Conservation (phyloP, 2,329 filamentous ascomycete genomes). For the Tolypocladium ophioglossoides region DNA sequence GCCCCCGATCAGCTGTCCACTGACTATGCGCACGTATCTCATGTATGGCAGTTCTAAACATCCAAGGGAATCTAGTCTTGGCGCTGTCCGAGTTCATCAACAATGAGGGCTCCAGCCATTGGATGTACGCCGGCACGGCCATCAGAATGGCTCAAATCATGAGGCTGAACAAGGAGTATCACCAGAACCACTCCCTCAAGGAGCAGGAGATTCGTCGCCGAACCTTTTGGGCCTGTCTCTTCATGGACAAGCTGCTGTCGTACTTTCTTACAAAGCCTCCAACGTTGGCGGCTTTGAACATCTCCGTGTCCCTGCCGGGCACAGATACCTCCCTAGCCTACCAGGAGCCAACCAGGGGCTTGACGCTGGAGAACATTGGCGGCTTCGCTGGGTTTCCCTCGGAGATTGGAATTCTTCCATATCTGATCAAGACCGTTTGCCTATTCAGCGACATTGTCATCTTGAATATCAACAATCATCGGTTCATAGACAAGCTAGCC, state of each 20-base stretch:
- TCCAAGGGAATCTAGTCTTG: constrained; percentile 10
- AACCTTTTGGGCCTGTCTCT: constrained; percentile 16
- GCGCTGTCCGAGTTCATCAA: constrained; percentile 1
- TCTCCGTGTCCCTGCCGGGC: neutral
- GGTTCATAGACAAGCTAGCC: constrained; percentile 3
- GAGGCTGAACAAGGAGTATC: constrained; percentile 13
- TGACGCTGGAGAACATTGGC: neutral
- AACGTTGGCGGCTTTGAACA: neutral
- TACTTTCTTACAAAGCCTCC: constrained; percentile 1
- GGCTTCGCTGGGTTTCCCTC: constrained; percentile 4
- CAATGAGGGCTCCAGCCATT: constrained; percentile 11
- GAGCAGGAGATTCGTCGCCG: constrained; percentile 14
- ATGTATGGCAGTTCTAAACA: constrained; percentile 5
- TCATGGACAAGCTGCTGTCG: constrained; percentile 3
- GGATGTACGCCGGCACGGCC: constrained; percentile 11
- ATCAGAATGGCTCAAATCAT: constrained; percentile 15
- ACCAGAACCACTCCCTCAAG: constrained; percentile 9
- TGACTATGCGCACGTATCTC: neutral
- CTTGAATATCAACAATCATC: constrained; percentile 4
- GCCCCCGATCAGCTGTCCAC: too few relatives aligned
- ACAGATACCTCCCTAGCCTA: neutral
- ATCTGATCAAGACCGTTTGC: constrained; percentile 8
- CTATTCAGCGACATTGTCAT: constrained; percentile 8
- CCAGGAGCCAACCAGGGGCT: neutral
- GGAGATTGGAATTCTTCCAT: constrained; percentile 7